A percentile compares a stretch with the other conserved stretches of the same genome.
Evolutionary conservation across 345 rosid genomes (phyloP).

Genomic region (Erucastrum elatum): DNA sequence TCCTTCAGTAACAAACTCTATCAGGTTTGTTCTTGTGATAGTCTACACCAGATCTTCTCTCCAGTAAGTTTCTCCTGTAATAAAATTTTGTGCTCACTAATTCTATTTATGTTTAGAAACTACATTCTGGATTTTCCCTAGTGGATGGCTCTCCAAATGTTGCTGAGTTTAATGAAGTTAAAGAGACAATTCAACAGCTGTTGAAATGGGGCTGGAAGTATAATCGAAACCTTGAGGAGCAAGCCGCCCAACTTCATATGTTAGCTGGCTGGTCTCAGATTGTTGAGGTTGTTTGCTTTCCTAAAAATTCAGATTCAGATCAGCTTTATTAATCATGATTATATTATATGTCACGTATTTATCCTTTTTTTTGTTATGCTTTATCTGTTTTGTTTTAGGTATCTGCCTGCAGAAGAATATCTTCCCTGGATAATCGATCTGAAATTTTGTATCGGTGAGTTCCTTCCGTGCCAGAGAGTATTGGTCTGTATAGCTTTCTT

Average conservation of each 20-base stretch:
- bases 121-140: constrained; percentile 62
- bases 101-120: constrained; percentile 50
- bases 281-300: constrained; percentile 64
- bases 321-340: constrained; percentile 11
- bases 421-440: constrained; percentile 66
- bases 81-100: constrained; percentile 29
- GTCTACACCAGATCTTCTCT: constrained; percentile 13
- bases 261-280: constrained; percentile 94
- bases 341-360: neutral
- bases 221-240: constrained; percentile 94
- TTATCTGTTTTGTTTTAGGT: constrained; percentile 46
- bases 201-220: constrained; percentile 97
- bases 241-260: constrained; percentile 98
- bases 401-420: constrained; percentile 77
- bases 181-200: constrained; percentile 74
- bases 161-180: constrained; percentile 76
- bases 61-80: constrained; percentile 15
- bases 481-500: constrained; percentile 18
- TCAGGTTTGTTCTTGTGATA: constrained; percentile 59
- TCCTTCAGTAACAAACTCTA: constrained; percentile 77
- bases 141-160: constrained; percentile 60
- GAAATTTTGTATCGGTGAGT: constrained; percentile 82
- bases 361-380: constrained; percentile 10
- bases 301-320: neutral
- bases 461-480: constrained; percentile 9